These are phyloP conservation scores for Cicer bijugum DNA, from an alignment of 306 rosid species.

Conservation along the genomic window DNA sequence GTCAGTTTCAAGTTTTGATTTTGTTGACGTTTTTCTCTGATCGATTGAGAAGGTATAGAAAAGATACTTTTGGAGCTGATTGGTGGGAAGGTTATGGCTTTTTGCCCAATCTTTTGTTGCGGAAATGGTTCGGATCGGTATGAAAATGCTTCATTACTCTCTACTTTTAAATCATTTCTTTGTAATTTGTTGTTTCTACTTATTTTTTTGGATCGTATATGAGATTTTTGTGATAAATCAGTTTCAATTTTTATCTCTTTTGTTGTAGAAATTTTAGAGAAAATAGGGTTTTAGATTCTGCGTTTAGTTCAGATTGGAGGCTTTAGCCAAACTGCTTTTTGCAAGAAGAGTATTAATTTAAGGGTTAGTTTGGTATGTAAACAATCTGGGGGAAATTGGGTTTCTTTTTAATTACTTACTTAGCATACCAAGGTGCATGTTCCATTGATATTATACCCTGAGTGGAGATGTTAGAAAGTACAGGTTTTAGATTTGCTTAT, in stretches of 20 bases:
- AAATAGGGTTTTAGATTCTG: constrained; percentile 47
- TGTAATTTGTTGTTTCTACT: constrained; percentile 25
- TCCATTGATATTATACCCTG: constrained; percentile 6
- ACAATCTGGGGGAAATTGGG: constrained; percentile 1
- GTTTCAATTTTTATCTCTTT: constrained; percentile 16
- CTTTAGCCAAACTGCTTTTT: constrained; percentile 23
- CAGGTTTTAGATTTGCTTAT: constrained; percentile 20
- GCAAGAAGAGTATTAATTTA: not conserved
- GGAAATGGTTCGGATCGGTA: constrained; percentile 79
- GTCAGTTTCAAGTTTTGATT: constrained; percentile 50
- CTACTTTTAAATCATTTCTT: constrained; percentile 3
- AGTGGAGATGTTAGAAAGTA: not conserved
- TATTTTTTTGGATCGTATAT: constrained; percentile 26
- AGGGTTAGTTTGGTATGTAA: constrained; percentile 32
- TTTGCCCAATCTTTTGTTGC: constrained; percentile 66
- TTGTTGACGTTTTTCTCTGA: constrained; percentile 34
- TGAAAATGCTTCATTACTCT: constrained; percentile 36
- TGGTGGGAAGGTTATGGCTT: constrained; percentile 61
- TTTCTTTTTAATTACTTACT: constrained; percentile 31
- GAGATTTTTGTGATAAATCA: constrained; percentile 17
- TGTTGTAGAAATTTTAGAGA: constrained; percentile 21
- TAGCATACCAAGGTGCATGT: constrained; percentile 6
- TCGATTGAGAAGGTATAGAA: constrained; percentile 35
- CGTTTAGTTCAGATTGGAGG: constrained; percentile 45
- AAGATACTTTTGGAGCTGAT: constrained; percentile 34